Evolutionary conservation across 495 filamentous ascomycete genomes (phyloP).

Genomic region (Penicillium diatomitis): DNA sequence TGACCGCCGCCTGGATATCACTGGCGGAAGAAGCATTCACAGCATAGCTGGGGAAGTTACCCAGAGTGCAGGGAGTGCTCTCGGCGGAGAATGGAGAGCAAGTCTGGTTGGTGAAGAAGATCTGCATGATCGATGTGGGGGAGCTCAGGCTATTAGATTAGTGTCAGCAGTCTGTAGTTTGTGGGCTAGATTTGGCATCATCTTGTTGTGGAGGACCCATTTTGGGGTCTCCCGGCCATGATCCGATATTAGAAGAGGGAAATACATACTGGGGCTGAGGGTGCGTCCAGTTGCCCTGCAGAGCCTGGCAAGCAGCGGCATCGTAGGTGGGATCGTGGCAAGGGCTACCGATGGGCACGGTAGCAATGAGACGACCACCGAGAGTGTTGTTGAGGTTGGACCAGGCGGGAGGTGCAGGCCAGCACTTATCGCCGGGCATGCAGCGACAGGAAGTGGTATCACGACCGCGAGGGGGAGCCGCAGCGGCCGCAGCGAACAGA

Average conservation of each 20-base stretch:
- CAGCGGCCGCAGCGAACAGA: constrained; percentile 11
- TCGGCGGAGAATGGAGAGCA: constrained; percentile 48
- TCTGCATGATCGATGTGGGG: constrained; percentile 36
- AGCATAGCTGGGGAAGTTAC: constrained; percentile 49
- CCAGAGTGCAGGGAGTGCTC: constrained; percentile 41
- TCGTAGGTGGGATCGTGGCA: constrained; percentile 37
- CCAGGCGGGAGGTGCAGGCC: constrained; percentile 34
- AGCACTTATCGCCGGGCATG: constrained; percentile 27
- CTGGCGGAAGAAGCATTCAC: constrained; percentile 31
- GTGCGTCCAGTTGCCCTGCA: constrained; percentile 16
- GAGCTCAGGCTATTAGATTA: constrained; percentile 12
- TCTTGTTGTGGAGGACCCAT: no score
- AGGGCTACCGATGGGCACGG: constrained; percentile 28
- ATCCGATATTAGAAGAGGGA: background rate
- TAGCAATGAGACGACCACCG: constrained; percentile 31
- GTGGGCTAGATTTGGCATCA: no score
- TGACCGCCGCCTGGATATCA: constrained; percentile 30
- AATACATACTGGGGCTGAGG: constrained; percentile 16
- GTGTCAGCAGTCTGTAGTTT: background rate
- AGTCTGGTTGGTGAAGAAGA: constrained; percentile 37
- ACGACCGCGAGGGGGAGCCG: background rate
- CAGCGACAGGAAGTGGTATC: constrained; percentile 7
- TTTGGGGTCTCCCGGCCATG: no score
- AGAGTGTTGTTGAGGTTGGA: constrained; percentile 27
- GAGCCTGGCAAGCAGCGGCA: constrained; percentile 16